Base-by-base conservation (phyloP, 768 basidiomycete genomes). In the Tricholoma hemisulphureum region DNA sequence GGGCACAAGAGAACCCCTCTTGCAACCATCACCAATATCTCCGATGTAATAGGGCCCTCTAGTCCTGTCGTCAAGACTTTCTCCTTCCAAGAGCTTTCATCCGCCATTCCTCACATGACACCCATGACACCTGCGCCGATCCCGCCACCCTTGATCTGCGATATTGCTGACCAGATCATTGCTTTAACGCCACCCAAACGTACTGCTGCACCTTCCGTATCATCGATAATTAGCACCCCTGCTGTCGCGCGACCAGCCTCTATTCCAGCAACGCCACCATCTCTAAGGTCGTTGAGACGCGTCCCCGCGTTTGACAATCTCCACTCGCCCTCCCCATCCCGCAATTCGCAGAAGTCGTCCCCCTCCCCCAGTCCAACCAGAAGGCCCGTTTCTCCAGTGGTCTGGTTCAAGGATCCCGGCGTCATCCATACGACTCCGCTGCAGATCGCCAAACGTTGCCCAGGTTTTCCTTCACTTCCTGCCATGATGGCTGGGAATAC, bases 361-460 rank as follows among this genome's bases (percentile, higher is more conserved):
- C 35, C 51, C 14, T 18, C 37, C 37, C 16, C 39, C 9, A 53
- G 16, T 28, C 26, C 1, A 7, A 24, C 4, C 13, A 35, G 23
- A 26, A 37, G 53, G 26, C 53, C 37, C 6, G 26, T 54, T 6
- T 61, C 59, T 10, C 39, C 54, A 18, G 13, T 55, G 11, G 48
- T 58, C 13, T 43, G 37, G 34, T 51, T 21, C 24, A 58, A 59
- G 10, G 41, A 58, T 35, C n/a, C 13, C 4, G 26, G 53, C 29
- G 54, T 52, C 34, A 18, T 50, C 29, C 24, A 39, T n/a, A 53
- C 59, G 13, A 57, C 51, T 16, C 63, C 65, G 2, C 61, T 66
- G n/a, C 57, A 60, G 16, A 64, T 66, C 31, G 59, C 60, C 43
- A 64, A 66, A 43, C 61, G 63, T 21, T 58, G 14, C 23, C n/a